Evolutionary conservation across 768 basidiomycete species (phyloP), one percentile per base, ranked within the genome.

Genomic region (Lactarius pseudohatsudake): DNA sequence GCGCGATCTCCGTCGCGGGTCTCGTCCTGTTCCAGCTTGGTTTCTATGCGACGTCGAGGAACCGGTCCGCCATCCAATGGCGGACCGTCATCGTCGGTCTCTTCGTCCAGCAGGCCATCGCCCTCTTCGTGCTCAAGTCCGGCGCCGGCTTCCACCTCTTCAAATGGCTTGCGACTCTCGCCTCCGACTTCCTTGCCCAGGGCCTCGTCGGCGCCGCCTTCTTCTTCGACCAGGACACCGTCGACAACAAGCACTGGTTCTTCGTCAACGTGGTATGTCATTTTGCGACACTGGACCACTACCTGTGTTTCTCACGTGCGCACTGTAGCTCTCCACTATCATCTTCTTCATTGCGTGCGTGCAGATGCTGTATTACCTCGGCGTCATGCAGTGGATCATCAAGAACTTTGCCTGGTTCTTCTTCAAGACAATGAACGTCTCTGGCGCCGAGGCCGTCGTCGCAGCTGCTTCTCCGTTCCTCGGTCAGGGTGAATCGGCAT

Each of bases 271-370:
- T 86, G 60, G 88, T 88, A 71, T 60, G 85, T 76, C 45, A 45
- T 66, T 16, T 43, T 40, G 22, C 57, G 66, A 15, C 22, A 40
- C 43, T 43, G 2, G 30, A 13, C 11, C 5, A 13, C 11, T 38
- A 4, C 4, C 50, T 11, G 10, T 15, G 50, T 54, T 55, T 41
- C 53, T 34, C 28, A 40, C 10, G 13, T 22, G 16, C 20, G 10
- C 20, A 11, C n/a, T 6, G 18, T 36, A 90, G 85, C 84, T 94
- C 47, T 73, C 84, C 11, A 84, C 89, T 22, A 90, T 96, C 76
- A 92, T 97, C 74, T 96, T 96, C 83, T 97, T 97, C 82, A 85
- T 97, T 71, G 93, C 94, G 32, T 90, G 92, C 70, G 85, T 95
- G 62, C 92, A 95, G 76, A 93, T 94, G 91, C 76, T 92, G 77